phyloP scores from a whole-genome alignment of 2,329 filamentous ascomycete species.

The Aspergillus nomiae region DNA sequence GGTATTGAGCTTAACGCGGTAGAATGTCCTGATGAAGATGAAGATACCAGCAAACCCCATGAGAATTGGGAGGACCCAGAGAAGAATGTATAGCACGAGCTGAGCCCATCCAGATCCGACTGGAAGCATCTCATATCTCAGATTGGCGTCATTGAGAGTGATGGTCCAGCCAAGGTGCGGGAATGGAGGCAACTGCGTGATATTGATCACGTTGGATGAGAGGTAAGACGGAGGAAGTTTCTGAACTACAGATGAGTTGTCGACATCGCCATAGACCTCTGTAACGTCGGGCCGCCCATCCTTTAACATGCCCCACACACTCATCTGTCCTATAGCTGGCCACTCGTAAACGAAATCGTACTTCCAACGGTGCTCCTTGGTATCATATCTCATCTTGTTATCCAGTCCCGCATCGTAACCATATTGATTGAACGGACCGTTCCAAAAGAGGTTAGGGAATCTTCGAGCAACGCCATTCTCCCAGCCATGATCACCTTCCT shows the following conservation, averaged over 20 bases:
- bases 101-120: slow-evolving; percentile 58
- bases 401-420: slow-evolving; percentile 63
- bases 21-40: slow-evolving; percentile 63
- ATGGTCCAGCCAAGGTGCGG: slow-evolving; percentile 60
- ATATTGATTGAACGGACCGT: slow-evolving; percentile 65
- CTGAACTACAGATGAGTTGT: slow-evolving; percentile 57
- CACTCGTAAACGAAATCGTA: slow-evolving; percentile 66
- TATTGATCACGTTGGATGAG: slow-evolving; percentile 60
- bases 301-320: slow-evolving; percentile 67
- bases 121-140: slow-evolving; percentile 56
- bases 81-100: slow-evolving; percentile 56
- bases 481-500: slow-evolving; percentile 59
- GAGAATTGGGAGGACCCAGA: slow-evolving; percentile 56
- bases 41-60: slow-evolving; percentile 55
- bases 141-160: slow-evolving; percentile 57
- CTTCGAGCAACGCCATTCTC: slow-evolving; percentile 45
- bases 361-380: slow-evolving; percentile 54
- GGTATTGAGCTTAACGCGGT: slow-evolving; percentile 65
- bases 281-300: slow-evolving; percentile 63
- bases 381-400: slow-evolving; percentile 54
- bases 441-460: slow-evolving; percentile 64
- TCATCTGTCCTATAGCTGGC: slow-evolving; percentile 63
- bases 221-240: slow-evolving; percentile 65
- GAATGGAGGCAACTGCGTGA: slow-evolving; percentile 56
- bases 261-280: slow-evolving; percentile 62